Evolutionary conservation across 169 alveolate genomes (phyloP).

Genomic region (Fabrea salina): DNA sequence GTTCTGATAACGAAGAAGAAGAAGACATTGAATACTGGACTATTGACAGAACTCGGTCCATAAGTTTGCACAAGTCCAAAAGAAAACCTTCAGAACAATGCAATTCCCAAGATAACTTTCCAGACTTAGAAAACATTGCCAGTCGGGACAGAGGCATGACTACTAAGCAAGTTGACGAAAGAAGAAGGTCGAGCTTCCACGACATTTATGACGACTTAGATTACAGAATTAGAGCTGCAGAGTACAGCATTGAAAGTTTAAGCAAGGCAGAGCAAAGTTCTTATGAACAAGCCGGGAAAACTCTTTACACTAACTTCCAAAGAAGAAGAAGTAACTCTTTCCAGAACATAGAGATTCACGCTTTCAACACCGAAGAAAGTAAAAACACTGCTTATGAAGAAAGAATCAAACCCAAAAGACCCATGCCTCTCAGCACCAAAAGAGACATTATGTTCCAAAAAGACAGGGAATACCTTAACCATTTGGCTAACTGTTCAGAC

Average conservation of each 20-base stretch:
- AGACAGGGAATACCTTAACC: slow-evolving; percentile 9
- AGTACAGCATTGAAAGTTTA: background rate
- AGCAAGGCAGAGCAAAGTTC: background rate
- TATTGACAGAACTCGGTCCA: background rate
- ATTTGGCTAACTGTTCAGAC: slow-evolving; percentile 26
- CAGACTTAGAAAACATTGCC: background rate
- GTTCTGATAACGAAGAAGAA: background rate
- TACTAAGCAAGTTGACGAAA: background rate
- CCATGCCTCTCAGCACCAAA: background rate
- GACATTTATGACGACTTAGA: slow-evolving; percentile 2
- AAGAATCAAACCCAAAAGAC: background rate
- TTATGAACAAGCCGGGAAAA: background rate
- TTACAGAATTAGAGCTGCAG: background rate
- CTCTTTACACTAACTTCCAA: background rate
- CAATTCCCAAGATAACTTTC: background rate
- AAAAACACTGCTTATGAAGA: background rate
- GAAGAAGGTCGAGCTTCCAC: background rate
- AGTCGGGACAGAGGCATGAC: background rate
- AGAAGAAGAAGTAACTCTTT: background rate
- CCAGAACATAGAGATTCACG: background rate
- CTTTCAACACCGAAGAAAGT: background rate
- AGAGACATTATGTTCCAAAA: background rate
- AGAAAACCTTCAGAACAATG: background rate
- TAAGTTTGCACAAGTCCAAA: background rate
- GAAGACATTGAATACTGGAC: background rate